Conservation (phyloP, 495 filamentous ascomycete genomes). For the Talaromyces stipitatus region DNA sequence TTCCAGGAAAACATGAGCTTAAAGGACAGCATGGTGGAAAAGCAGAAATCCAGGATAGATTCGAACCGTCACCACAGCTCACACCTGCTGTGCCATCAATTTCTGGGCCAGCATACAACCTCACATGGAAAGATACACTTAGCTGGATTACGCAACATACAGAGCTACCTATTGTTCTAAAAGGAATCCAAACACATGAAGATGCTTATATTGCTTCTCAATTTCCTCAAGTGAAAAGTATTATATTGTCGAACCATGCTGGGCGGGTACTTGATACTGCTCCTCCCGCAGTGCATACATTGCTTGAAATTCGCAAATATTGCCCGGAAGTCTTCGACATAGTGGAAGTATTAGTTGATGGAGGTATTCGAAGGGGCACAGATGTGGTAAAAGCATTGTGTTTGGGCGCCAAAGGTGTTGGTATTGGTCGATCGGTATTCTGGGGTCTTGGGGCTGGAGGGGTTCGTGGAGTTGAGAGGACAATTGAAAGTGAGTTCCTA, state of each 20-base stretch:
- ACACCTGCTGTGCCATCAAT: constrained; percentile 13
- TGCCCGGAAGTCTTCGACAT: constrained; percentile 78
- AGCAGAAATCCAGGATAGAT: constrained; percentile 19
- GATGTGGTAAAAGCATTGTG: constrained; percentile 88
- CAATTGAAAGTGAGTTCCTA: constrained; percentile 66
- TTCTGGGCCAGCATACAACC: constrained; percentile 24
- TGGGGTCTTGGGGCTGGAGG: constrained; percentile 82
- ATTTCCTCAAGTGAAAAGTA: constrained; percentile 64
- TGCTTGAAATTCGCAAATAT: constrained; percentile 84
- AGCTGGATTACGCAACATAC: constrained; percentile 74
- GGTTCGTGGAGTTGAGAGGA: constrained; percentile 70
- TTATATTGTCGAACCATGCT: constrained; percentile 88
- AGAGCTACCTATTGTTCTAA: constrained; percentile 73
- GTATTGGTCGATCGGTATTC: constrained; percentile 72
- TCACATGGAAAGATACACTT: constrained; percentile 80
- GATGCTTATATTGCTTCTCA: constrained; percentile 75
- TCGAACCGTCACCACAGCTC: constrained; percentile 38
- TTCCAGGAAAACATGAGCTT: constrained; percentile 80
- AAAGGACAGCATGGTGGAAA: neutral
- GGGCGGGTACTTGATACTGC: constrained; percentile 83
- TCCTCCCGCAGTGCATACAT: constrained; percentile 77
- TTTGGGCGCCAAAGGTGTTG: constrained; percentile 79
- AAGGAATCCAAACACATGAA: constrained; percentile 91
- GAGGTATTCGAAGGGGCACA: constrained; percentile 80
- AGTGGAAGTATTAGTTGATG: constrained; percentile 83